Evolutionary conservation across 2,329 filamentous ascomycete species (phyloP), one percentile per base, ranked within the genome.

Genomic region (Sporothrix pallida): DNA sequence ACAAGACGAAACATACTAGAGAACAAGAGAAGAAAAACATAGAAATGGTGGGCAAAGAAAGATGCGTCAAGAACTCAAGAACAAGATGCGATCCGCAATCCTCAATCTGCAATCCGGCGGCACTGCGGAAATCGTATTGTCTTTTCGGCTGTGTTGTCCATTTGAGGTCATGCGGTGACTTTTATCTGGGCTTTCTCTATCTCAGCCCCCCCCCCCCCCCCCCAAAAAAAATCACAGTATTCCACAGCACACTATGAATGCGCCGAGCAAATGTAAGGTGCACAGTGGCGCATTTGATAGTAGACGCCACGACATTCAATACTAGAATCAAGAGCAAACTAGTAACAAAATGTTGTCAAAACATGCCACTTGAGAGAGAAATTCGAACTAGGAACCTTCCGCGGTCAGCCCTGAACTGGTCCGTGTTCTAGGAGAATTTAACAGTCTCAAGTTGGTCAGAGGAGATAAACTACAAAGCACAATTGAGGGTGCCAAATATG

Each of bases 181-280:
- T 50, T 62, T 13, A 17, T 54, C 23, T 68, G 23, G 10, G 3
- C 20, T 6, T 8, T 17, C 23, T 60, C 26, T 44, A 23, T 15
- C n/a, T n/a, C n/a, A n/a, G n/a, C n/a, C n/a, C n/a, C n/a, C n/a
- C n/a, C n/a, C n/a, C n/a, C n/a, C n/a, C n/a, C n/a, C n/a, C n/a
- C n/a, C n/a, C n/a, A 37, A 37, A 7, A 37, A 7, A 3, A 37
- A 37, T 3, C 31, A 37, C 31, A 37, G 60, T 23, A 60, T 42
- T 60, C 26, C 56, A 60, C 13, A 58, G 52, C 48, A 60, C 26
- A 60, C 13, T 60, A 60, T 60, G 56, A 26, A 60, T 6, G 8
- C 26, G 26, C 42, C 26, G 56, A 15, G 56, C 26, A 42, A 37
- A 37, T 37, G 31, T 37, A 37, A 37, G 7, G 5, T 37, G 7